Conservation (phyloP, 1,139 yeast genomes). For the Blastobotrys buckinghamii region DNA sequence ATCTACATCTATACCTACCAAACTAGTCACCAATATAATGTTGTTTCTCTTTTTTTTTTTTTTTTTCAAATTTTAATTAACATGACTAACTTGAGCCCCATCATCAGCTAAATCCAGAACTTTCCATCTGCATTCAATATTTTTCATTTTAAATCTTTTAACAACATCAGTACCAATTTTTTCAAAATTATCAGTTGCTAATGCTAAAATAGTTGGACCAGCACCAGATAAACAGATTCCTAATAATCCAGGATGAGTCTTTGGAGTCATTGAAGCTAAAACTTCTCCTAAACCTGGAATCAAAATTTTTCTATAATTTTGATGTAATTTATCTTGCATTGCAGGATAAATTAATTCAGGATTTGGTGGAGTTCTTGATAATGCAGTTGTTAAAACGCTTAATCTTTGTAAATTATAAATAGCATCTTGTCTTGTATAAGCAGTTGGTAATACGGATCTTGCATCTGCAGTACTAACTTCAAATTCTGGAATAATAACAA, state of each 20-base stretch:
- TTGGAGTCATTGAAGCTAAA: slow-evolving; percentile 74
- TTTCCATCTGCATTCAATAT: slow-evolving; percentile 74
- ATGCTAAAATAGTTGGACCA: slow-evolving; percentile 92
- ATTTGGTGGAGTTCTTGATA: slow-evolving; percentile 77
- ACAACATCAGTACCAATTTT: slow-evolving; percentile 75
- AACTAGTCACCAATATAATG: too few species aligned
- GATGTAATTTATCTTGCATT: slow-evolving; percentile 95
- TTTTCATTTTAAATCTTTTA: slow-evolving; percentile 57
- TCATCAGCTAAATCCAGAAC: slow-evolving; percentile 79
- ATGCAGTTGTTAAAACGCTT: slow-evolving; percentile 73
- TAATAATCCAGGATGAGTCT: slow-evolving; percentile 72
- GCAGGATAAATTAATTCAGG: slow-evolving; percentile 81
- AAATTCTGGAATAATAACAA: slow-evolving; percentile 87
- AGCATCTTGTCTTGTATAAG: slow-evolving; percentile 75
- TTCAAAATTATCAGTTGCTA: slow-evolving; percentile 85
- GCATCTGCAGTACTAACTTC: slow-evolving; percentile 92
- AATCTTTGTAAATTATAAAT: slow-evolving; percentile 81
- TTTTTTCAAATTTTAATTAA: too few species aligned
- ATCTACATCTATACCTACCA: too few species aligned
- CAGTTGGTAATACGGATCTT: slow-evolving; percentile 77
- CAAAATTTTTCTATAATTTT: slow-evolving; percentile 84
- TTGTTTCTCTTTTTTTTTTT: too few species aligned
- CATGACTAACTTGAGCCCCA: slow-evolving; percentile 52
- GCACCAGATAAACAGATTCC: slow-evolving; percentile 97
- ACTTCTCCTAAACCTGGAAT: slow-evolving; percentile 89